These are phyloP conservation scores for Mycena albidolilacea DNA, from an alignment of 768 basidiomycete species.

Conservation along the genomic window DNA sequence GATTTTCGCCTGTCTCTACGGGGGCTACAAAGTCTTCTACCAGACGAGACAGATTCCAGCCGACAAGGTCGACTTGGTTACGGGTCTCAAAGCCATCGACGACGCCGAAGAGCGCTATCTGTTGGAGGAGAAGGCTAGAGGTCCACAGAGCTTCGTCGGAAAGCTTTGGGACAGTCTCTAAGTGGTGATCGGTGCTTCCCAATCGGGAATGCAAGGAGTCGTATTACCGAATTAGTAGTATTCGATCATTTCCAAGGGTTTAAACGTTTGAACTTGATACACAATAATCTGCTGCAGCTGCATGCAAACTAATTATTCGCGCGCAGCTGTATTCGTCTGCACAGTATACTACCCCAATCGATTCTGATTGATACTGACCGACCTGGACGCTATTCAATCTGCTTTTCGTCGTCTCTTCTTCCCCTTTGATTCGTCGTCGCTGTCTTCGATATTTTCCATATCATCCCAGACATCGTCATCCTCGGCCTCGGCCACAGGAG, in stretches of 20 bases:
- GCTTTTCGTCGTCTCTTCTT: conserved; percentile 46
- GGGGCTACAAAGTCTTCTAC: conserved; percentile 57
- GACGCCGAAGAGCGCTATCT: conserved; percentile 72
- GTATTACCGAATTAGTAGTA: too few species aligned
- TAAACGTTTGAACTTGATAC: too few species aligned
- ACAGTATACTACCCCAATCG: background rate
- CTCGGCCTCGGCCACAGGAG: conserved; percentile 47
- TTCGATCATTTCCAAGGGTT: too few species aligned
- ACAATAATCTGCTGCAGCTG: too few species aligned
- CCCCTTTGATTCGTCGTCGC: conserved; percentile 44
- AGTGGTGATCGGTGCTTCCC: background rate
- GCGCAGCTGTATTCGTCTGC: background rate
- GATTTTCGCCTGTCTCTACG: conserved; percentile 56
- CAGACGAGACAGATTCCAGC: conserved; percentile 57
- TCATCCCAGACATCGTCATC: conserved; percentile 75
- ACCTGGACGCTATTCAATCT: conserved; percentile 6
- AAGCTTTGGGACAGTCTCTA: conserved; percentile 60
- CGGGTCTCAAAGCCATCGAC: conserved; percentile 72
- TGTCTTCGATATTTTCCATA: conserved; percentile 66
- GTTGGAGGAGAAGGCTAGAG: conserved; percentile 58
- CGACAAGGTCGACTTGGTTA: conserved; percentile 71
- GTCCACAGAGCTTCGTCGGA: conserved; percentile 48
- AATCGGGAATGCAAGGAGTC: background rate
- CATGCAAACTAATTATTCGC: background rate
- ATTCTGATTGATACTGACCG: background rate